phyloP scores from a whole-genome alignment of 2,329 filamentous ascomycete species.

The Colletotrichum sidae region DNA sequence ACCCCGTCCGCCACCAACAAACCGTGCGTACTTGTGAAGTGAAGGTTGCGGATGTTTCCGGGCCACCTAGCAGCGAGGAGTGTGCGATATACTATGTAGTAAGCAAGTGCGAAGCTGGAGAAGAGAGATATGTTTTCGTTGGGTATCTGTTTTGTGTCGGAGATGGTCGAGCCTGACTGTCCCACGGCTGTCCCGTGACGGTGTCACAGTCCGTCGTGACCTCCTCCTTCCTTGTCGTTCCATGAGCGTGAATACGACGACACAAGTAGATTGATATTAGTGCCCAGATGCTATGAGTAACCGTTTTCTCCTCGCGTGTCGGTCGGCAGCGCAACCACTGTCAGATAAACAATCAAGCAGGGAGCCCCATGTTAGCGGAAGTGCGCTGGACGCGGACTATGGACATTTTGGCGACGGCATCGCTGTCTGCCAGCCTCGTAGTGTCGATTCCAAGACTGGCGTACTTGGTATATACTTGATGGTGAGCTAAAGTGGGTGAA shows the following conservation, averaged over 20 bases:
- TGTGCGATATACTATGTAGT: no score
- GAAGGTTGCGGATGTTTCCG: no score
- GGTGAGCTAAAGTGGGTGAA: no score
- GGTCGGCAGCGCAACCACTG: conserved; percentile 10
- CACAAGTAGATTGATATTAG: no score
- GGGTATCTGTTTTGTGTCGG: conserved; percentile 20
- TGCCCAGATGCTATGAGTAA: no score
- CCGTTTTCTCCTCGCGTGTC: conserved; percentile 6
- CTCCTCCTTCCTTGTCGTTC: no score
- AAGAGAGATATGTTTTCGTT: conserved; percentile 18
- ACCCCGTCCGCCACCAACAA: no score
- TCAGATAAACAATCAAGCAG: background rate
- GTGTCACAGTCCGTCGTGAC: background rate
- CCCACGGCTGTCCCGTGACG: background rate
- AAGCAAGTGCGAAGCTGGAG: background rate
- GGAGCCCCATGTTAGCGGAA: conserved; percentile 5
- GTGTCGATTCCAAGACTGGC: background rate
- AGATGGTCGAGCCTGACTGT: no score
- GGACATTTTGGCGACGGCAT: background rate
- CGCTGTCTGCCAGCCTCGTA: background rate
- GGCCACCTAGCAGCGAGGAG: no score
- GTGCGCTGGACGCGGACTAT: conserved; percentile 8
- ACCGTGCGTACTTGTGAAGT: no score
- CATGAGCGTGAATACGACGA: no score
- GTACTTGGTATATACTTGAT: no score